Evolutionary conservation across 2,329 filamentous ascomycete genomes (phyloP).

Genomic region (Pseudocercospora macadamiae): DNA sequence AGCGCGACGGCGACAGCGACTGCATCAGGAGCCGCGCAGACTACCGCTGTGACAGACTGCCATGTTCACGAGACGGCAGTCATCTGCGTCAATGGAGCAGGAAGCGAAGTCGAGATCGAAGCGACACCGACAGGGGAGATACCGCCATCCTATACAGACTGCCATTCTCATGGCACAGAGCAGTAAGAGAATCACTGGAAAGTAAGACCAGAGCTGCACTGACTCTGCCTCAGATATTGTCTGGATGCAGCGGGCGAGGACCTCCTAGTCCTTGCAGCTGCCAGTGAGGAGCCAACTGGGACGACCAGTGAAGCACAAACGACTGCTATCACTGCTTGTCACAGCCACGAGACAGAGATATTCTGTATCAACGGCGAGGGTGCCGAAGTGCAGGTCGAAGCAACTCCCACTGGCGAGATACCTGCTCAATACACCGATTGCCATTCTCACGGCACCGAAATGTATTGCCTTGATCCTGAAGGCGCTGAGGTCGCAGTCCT

Average conservation of each 20-base stretch:
- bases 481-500: conserved; percentile 9
- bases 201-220: not conserved
- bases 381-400: conserved; percentile 54
- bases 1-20: conserved; percentile 16
- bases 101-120: conserved; percentile 55
- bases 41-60: conserved; percentile 20
- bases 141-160: conserved; percentile 58
- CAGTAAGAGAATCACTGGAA: conserved; percentile 48
- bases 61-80: conserved; percentile 14
- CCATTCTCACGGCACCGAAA: conserved; percentile 62
- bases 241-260: conserved; percentile 12
- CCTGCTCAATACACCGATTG: conserved; percentile 60
- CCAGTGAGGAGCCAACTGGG: conserved; percentile 35
- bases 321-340: conserved; percentile 28
- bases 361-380: conserved; percentile 47
- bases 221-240: conserved; percentile 8
- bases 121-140: conserved; percentile 55
- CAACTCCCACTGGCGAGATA: conserved; percentile 55
- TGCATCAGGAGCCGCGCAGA: conserved; percentile 14
- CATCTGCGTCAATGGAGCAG: conserved; percentile 47
- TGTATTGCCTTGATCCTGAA: conserved; percentile 46
- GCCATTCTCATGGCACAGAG: conserved; percentile 63
- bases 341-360: conserved; percentile 24
- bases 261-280: conserved; percentile 4
- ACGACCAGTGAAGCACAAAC: conserved; percentile 12